Evolutionary conservation across 345 rosid genomes (phyloP), one percentile per base, ranked within the genome.

Genomic region (Brassica incana): DNA sequence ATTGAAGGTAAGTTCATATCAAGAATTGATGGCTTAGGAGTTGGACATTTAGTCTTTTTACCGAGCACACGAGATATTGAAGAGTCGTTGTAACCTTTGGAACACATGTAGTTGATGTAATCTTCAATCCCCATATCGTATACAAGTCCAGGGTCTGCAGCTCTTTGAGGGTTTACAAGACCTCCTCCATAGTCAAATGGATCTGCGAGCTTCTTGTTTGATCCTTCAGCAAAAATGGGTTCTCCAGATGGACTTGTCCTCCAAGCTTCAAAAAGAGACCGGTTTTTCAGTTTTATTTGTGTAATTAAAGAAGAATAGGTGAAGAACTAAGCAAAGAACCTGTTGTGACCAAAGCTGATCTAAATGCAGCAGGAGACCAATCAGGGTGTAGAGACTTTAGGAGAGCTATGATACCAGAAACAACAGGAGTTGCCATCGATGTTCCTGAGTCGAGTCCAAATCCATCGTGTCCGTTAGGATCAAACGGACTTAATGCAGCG

Each of bases 181-280:
- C 93, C 97, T 33, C 91, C 90, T 50, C 97, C 97, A 16, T 69
- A 81, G 74, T 91, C 92, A 12, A 91, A 91, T 32, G 93, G 85
- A 76, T 88, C 79, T 9, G 93, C 93, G 8, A 76, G 73, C 43
- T 90, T 67, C 18, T 14, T 29, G 50, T 59, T 87, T 32, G 83
- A 85, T 77, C 87, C 91, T 5, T 86, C 81, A 0, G 91, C 85
- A 16, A 85, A 81, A 75, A 89, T 82, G n/a, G 87, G 90, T 68
- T 77, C 76, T 18, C 86, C 85, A 4, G 66, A 79, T 69, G 85
- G 82, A 78, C 74, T 68, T 10, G 65, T 82, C 61, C 74, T 82
- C 82, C 72, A 66, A 56, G 78, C 85, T 85, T 16, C 43, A 78
- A 69, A 52, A 60, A 18, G 15, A 30, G 32, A 69, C 5, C 0